Evolutionary conservation across 1,284 basidiomycete genomes (phyloP).

Genomic region (Cutaneotrichosporon cavernicola): DNA sequence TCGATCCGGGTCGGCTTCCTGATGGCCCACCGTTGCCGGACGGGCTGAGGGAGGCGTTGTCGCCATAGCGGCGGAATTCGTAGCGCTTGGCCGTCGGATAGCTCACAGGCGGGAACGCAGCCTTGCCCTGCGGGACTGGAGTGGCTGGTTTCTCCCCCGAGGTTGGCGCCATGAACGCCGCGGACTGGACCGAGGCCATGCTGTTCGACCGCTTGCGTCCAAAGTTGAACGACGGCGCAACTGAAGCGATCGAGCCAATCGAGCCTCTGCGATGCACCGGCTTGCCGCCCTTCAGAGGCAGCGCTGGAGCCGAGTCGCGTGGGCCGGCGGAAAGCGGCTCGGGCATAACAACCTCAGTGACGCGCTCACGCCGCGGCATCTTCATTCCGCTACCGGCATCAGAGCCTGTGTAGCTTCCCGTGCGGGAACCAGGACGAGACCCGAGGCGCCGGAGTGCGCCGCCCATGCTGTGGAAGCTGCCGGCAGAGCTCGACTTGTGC

Average conservation of each 20-base stretch:
- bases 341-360: conserved; percentile 53
- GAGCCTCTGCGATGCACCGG: conserved; percentile 35
- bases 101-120: conserved; percentile 44
- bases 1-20: conserved; percentile 44
- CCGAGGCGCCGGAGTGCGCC: conserved; percentile 20
- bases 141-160: conserved; percentile 22
- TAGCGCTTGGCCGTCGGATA: conserved; percentile 52
- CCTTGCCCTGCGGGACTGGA: conserved; percentile 40
- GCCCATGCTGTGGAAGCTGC: conserved; percentile 28
- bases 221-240: conserved; percentile 31
- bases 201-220: conserved; percentile 40
- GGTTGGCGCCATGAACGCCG: conserved; percentile 7
- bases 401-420: conserved; percentile 35
- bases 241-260: conserved; percentile 39
- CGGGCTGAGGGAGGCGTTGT: conserved; percentile 14
- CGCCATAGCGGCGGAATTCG: conserved; percentile 47
- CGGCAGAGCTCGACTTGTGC: conserved; percentile 36
- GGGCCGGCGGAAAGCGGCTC: conserved; percentile 41
- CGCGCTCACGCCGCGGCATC: conserved; percentile 43
- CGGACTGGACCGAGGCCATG: conserved; percentile 21
- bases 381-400: conserved; percentile 27
- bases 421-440: conserved; percentile 34
- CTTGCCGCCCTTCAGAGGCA: not conserved
- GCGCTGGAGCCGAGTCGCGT: not conserved
- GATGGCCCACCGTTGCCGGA: conserved; percentile 10